Base-by-base conservation (phyloP, 208 protist species). In the Trypanosoma cruzi region DNA sequence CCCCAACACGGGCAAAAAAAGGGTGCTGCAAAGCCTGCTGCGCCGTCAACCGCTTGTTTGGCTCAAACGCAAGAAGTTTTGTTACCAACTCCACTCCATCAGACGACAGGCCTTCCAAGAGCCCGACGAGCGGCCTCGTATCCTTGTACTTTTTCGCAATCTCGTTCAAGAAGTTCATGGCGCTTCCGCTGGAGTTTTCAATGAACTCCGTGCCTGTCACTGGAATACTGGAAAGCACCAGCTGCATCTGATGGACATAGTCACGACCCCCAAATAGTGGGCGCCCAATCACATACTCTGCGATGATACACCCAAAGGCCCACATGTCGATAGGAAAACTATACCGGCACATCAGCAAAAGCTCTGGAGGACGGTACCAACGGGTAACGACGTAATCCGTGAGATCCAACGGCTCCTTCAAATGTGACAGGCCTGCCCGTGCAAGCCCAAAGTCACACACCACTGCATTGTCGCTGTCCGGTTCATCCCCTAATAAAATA, bases 291-390 rank as follows among this genome's bases (percentile, higher is more conserved):
- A 99, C 81, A 57, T 99, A 82, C 80, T 99, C 99, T 8, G 90
- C 98, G 50, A 99, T 97, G 50, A 99, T 99, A 74, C 99, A 99
- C 18, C 99, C 99, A 18, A 99, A 90, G 0, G 92, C 93, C 99
- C 99, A 99, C 20, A 99, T 67, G 78, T 99, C 99, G 58, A 99
- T 84, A 0, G 90, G 75, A 64, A 88, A 88, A 75, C 80, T 77
- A 79, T 97, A 88, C 8, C 85, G 68, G 75, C 94, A 98, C 78
- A 97, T 94, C 24, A 99, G 84, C 59, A 99, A 91, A 32, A 99
- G 87, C 84, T 99, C 99, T 11, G 99, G 99, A 14, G 99, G 98
- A 26, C 99, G 90, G 81, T 99, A 99, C 98, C 98, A 99, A 20
- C 99, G 86, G 16, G 98, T 99, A 26, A 98, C 95, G 36, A 99